phyloP scores from a whole-genome alignment of 495 filamentous ascomycete genomes.

The Copromyces sp. region DNA sequence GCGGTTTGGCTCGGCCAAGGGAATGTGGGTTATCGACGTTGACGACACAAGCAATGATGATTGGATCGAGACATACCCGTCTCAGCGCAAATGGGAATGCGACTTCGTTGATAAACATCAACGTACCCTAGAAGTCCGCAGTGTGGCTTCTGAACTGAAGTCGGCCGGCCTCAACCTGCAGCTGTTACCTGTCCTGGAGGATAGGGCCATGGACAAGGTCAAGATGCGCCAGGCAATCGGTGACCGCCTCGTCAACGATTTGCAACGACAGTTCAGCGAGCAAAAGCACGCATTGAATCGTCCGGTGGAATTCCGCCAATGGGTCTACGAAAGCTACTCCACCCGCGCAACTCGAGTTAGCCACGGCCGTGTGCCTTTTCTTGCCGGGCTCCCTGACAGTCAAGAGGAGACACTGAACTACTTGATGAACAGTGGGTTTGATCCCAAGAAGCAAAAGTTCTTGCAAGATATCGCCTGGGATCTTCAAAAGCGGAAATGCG shows the following conservation, averaged over 20 bases:
- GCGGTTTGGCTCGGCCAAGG: slow-evolving; percentile 76
- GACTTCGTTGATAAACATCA: slow-evolving; percentile 40
- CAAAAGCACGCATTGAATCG: slow-evolving; percentile 48
- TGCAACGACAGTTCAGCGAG: slow-evolving; percentile 48
- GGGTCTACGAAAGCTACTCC: slow-evolving; percentile 39
- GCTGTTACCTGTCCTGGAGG: slow-evolving; percentile 64
- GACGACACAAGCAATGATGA: slow-evolving; percentile 30
- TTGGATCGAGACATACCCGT: slow-evolving; percentile 73
- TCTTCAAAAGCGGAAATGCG: slow-evolving; percentile 45
- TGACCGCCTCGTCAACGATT: slow-evolving; percentile 45
- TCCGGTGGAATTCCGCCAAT: slow-evolving; percentile 41
- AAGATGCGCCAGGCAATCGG: slow-evolving; percentile 47
- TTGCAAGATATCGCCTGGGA: slow-evolving; percentile 47
- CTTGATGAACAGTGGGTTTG: slow-evolving; percentile 57
- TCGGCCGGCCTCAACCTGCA: slow-evolving; percentile 65
- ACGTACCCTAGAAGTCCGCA: slow-evolving; percentile 64
- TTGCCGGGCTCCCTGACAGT: slow-evolving; percentile 43
- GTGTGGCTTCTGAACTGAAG: slow-evolving; percentile 49
- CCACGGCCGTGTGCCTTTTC: slow-evolving; percentile 28
- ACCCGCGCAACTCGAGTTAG: slow-evolving; percentile 26
- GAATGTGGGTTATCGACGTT: slow-evolving; percentile 72
- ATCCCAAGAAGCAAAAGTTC: slow-evolving; percentile 46
- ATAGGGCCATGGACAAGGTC: slow-evolving; percentile 43
- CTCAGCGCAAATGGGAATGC: slow-evolving; percentile 69
- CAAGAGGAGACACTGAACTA: slow-evolving; percentile 42